Base-by-base conservation (phyloP, 2,329 filamentous ascomycete species). In the Penicillium hesseltinei region DNA sequence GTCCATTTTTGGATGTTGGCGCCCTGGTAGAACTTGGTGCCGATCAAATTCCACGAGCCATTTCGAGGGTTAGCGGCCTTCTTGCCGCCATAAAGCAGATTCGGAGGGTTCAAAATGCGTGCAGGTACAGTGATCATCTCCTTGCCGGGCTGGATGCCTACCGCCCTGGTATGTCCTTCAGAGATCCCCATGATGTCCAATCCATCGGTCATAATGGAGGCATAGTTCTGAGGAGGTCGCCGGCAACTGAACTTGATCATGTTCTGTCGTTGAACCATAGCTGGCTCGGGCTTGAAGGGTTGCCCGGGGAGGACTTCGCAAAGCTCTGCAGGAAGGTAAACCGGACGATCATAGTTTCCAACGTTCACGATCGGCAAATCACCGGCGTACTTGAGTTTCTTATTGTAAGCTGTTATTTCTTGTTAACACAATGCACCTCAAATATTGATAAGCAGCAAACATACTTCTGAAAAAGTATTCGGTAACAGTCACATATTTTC, bases 161-260 rank as follows among this genome's bases (percentile, higher is more conserved):
- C n/a, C 9, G 29, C 3, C n/a, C 36, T 23, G 13, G 44, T 54
- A 8, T 54, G 8, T 1, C 46, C 25, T 3, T n/a, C 19, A 3
- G 42, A 25, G 11, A 59, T 51, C 29, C 63, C 62, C 27, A 63
- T 49, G 33, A 67, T 61, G 0, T 50, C 33, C 8, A 62, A 54
- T 4, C 69, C 69, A 6, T 63, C 50, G 0, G 42, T 54, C 15
- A 59, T 57, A 49, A 93, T 87, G 0, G 86, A 88, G 0, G 78
- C 68, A 0, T 85, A 88, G 61, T 92, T 93, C 5, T 80, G 75
- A 5, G 80, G 80, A 0, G 90, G 89, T 0, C 76, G 75, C 2
- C 88, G 82, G 57, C 87, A 89, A 4, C 90, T 88, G 68, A 90
- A 89, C 0, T 75, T 74, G 51, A 92, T 85, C 88, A 93, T 91